Evolutionary conservation across 2,329 filamentous ascomycete genomes (phyloP).

Genomic region (Aulographum hederae): DNA sequence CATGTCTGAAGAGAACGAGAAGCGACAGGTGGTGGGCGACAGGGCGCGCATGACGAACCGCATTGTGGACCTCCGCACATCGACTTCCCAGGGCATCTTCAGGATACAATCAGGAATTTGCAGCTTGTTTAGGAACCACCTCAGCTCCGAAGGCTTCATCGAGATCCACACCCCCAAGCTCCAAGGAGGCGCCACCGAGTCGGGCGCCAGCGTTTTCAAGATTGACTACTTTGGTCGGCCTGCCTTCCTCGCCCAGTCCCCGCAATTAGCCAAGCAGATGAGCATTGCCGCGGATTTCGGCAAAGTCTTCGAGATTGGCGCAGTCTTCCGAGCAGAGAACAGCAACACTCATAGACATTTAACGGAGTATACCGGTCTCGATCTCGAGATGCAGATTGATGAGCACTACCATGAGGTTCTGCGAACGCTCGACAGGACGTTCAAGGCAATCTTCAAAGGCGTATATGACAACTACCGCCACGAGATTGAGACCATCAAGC

Average conservation of each 20-base stretch:
- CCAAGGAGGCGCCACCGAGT: conserved; percentile 78
- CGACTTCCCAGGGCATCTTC: conserved; percentile 73
- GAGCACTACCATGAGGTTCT: conserved; percentile 82
- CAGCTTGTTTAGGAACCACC: conserved; percentile 57
- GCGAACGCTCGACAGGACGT: conserved; percentile 55
- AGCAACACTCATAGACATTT: conserved; percentile 89
- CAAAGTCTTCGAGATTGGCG: conserved; percentile 74
- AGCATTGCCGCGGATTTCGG: conserved; percentile 76
- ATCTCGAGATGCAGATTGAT: conserved; percentile 83
- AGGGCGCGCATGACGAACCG: conserved; percentile 61
- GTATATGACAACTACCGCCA: conserved; percentile 49
- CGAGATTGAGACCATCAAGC: conserved; percentile 64
- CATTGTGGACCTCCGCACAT: conserved; percentile 71
- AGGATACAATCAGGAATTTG: conserved; percentile 67
- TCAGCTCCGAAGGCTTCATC: conserved; percentile 63
- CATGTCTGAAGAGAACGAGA: conserved; percentile 34
- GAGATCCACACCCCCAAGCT: conserved; percentile 91
- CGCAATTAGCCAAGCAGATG: conserved; percentile 88
- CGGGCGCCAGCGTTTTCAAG: conserved; percentile 78
- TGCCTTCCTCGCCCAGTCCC: conserved; percentile 80
- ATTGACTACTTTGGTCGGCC: conserved; percentile 79
- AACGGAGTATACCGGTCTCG: conserved; percentile 85
- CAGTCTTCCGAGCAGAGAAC: conserved; percentile 87
- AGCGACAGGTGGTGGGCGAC: conserved; percentile 45
- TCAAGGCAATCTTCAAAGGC: conserved; percentile 62